Base-by-base conservation (phyloP, 177 flowering plant genomes). In the Tripterygium wilfordii region DNA sequence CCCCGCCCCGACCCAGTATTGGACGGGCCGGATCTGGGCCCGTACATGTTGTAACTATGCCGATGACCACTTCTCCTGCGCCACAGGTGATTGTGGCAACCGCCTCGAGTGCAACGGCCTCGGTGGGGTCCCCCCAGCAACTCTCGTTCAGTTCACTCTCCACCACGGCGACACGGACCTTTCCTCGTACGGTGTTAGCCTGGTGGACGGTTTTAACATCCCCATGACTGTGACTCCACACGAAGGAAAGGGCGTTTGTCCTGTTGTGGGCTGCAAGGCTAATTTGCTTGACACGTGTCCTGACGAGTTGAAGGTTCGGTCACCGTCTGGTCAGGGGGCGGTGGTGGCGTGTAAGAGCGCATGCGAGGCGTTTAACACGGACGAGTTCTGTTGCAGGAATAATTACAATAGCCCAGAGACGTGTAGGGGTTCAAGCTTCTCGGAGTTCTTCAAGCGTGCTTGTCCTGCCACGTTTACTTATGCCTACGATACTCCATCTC, bases 11-110 rank as follows among this genome's bases (percentile, higher is more conserved):
- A 10, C 52, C 58, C 40, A 53, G 9, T 85, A 61, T 65, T 85
- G 90, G 95, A 75, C 90, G 1, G 90, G 95, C 57, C 89, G 95
- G n/a, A 40, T 85, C 54, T 85, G 88, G 90, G 95, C 76, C 51
- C 70, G 95, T 3, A 85, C 95, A 19, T 64, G 71, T 62, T 85
- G 95, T 72, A 43, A 54, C 59, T 36, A 61, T 70, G 0, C 55
- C 58, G 17, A 49, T 65, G 45, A 58, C 61, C 65, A 21, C 29
- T 75, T 87, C 83, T 21, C 67, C 43, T 84, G 96, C 66, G 68
- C 56, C 58, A 82, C 94, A 51, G 97, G 97, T 3, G 97, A 85
- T 79, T 87, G 97, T 62, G 83, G 75, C 19, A 66, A 76, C 58
- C 67, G 62, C 2, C 45, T 87, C 15, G 85, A 82, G 48, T 90